Conservation (phyloP, 2,329 filamentous ascomycete genomes). For the Leptographium radiaticola region DNA sequence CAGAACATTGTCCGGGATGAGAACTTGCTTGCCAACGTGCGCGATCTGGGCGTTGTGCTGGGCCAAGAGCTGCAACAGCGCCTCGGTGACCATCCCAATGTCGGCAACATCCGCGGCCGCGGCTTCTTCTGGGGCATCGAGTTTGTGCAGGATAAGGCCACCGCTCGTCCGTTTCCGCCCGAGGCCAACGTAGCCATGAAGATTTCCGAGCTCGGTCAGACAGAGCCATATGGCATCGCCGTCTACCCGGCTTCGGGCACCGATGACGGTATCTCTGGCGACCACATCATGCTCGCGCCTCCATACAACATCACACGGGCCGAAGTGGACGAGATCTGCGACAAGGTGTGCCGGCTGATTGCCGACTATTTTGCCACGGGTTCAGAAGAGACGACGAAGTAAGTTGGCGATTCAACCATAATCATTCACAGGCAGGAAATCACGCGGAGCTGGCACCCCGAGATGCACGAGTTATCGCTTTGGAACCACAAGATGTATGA, state of each 20-base stretch:
- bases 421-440: too few species aligned
- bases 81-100: constrained; percentile 22
- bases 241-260: constrained; percentile 53
- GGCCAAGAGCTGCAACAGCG: constrained; percentile 15
- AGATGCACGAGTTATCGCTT: too few species aligned
- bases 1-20: constrained; percentile 24
- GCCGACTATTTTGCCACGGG: constrained; percentile 29
- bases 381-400: not conserved
- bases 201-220: constrained; percentile 20
- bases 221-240: constrained; percentile 21
- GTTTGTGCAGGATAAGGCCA: constrained; percentile 23
- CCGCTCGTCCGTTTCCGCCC: constrained; percentile 20
- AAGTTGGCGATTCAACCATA: not conserved
- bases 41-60: constrained; percentile 18
- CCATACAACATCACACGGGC: constrained; percentile 48
- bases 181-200: constrained; percentile 19
- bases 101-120: constrained; percentile 28
- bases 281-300: constrained; percentile 58
- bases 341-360: constrained; percentile 36
- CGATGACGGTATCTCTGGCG: constrained; percentile 45
- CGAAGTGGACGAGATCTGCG: constrained; percentile 44
- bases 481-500: too few species aligned
- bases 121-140: constrained; percentile 32
- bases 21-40: constrained; percentile 22
- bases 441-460: too few species aligned